Evolutionary conservation across 1,284 basidiomycete species (phyloP).

Genomic region (Phellinidium pouzarii): DNA sequence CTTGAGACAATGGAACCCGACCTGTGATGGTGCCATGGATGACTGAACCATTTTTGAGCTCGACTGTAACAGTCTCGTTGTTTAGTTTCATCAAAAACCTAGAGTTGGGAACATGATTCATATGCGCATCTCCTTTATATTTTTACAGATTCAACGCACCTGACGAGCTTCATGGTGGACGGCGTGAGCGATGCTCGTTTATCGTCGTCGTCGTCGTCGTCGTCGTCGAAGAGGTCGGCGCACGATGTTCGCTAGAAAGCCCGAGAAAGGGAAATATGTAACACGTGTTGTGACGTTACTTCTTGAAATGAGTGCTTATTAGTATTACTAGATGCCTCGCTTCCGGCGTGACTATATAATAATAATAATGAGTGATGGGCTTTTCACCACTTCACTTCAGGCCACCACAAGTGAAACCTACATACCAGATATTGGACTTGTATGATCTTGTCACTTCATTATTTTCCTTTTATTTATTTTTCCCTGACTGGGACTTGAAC

Average conservation of each 20-base stretch:
- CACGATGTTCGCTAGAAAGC: neutral
- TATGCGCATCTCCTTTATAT: conserved; percentile 6
- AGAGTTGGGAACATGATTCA: conserved; percentile 13
- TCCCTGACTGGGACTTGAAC: too few species aligned
- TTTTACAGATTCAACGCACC: conserved; percentile 13
- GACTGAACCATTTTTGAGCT: conserved; percentile 95
- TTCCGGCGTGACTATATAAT: neutral
- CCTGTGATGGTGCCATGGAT: conserved; percentile 97
- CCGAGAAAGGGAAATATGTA: neutral
- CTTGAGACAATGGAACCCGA: conserved; percentile 31
- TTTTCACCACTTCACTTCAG: neutral
- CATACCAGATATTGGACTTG: too few species aligned
- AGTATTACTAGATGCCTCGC: neutral
- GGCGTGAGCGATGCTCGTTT: conserved; percentile 5
- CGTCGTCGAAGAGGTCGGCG: conserved; percentile 2
- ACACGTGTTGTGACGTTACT: neutral
- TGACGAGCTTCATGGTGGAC: conserved; percentile 24
- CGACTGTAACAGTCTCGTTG: conserved; percentile 98
- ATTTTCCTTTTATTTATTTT: too few species aligned
- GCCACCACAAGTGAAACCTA: neutral
- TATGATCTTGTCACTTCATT: too few species aligned
- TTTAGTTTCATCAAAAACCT: conserved; percentile 99
- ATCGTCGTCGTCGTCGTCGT: neutral
- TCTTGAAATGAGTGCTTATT: neutral
- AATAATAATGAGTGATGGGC: neutral